Base-by-base conservation (phyloP, 768 basidiomycete genomes). In the Kwoniella botswanensis region DNA sequence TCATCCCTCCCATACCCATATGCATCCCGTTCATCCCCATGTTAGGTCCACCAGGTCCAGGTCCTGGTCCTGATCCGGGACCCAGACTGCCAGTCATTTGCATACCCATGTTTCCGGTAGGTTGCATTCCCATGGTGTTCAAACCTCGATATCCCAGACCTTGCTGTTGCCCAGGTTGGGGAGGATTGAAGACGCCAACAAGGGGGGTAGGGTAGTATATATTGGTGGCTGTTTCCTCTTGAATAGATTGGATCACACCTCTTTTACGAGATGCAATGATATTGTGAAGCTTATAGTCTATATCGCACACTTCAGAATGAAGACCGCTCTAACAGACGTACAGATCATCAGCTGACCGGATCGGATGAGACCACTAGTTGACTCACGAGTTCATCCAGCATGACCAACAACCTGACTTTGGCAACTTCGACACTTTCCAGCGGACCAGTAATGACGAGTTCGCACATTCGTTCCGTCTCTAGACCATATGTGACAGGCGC, bases 151-250 rank as follows among this genome's bases (percentile, higher is more conserved):
- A 74, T 17, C 67, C 73, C 4, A 68, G 24, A 24, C 60, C 63
- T 61, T 64, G 68, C 54, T 62, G 70, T 50, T 70, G 53, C 18
- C 71, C 73, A 24, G 72, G 73, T 29, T 67, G 74, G 62, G 75
- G 79, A 12, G 89, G 88, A 24, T 93, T 92, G 53, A 93, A 86
- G 24, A 95, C 88, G 52, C 92, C 93, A 77, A 93, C 93, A 53
- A 98, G 85, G 46, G 93, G 91, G 0, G 93, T 93, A 29, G 96
- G 95, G 73, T 92, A 89, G 84, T 98, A 98, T 71, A 98, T 93
- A 79, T 98, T 98, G 64, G 96, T 98, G 0, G 91, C 95, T 0
- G 96, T 98, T 83, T 98, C 94, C 84, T 98, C 94, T 81, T 96
- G 93, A 61, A 99, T 96, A 9, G 91, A 87, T 83, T 98, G 96